These are phyloP conservation scores for Lithohypha guttulata DNA, from an alignment of 2,329 filamentous ascomycete genomes.

Conservation along the genomic window DNA sequence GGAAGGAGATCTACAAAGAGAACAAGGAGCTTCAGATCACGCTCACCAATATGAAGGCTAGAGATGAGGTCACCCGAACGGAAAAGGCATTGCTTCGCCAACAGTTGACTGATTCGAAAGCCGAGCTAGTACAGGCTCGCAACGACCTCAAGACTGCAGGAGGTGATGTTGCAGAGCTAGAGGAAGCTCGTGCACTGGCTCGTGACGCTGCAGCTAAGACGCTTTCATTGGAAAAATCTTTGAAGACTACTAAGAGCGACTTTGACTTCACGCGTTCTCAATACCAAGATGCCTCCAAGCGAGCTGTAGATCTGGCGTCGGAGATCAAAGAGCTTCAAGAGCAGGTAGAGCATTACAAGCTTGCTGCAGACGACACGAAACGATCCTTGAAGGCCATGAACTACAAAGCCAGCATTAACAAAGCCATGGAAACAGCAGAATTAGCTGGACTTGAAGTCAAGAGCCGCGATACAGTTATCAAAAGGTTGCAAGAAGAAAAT, in stretches of 20 bases:
- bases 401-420: slow-evolving; percentile 25
- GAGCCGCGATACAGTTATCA: slow-evolving; percentile 30
- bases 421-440: slow-evolving; percentile 28
- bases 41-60: slow-evolving; percentile 25
- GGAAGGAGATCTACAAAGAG: slow-evolving; percentile 29
- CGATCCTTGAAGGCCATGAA: slow-evolving; percentile 30
- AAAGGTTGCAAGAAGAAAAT: slow-evolving; percentile 35
- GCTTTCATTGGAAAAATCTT: slow-evolving; percentile 28
- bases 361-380: slow-evolving; percentile 29
- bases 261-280: slow-evolving; percentile 37
- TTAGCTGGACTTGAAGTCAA: slow-evolving; percentile 30
- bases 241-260: slow-evolving; percentile 33
- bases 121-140: slow-evolving; percentile 31
- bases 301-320: slow-evolving; percentile 32
- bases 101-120: slow-evolving; percentile 28
- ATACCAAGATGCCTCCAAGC: slow-evolving; percentile 37
- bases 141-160: slow-evolving; percentile 29
- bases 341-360: slow-evolving; percentile 29
- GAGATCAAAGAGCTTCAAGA: slow-evolving; percentile 30
- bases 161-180: slow-evolving; percentile 30
- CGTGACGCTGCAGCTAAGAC: slow-evolving; percentile 18
- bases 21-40: slow-evolving; percentile 21
- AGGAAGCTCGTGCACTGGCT: slow-evolving; percentile 31
- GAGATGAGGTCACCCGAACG: slow-evolving; percentile 27
- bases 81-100: slow-evolving; percentile 33